Evolutionary conservation across 495 filamentous ascomycete species (phyloP).

Genomic region (Annulohypoxylon bovei): DNA sequence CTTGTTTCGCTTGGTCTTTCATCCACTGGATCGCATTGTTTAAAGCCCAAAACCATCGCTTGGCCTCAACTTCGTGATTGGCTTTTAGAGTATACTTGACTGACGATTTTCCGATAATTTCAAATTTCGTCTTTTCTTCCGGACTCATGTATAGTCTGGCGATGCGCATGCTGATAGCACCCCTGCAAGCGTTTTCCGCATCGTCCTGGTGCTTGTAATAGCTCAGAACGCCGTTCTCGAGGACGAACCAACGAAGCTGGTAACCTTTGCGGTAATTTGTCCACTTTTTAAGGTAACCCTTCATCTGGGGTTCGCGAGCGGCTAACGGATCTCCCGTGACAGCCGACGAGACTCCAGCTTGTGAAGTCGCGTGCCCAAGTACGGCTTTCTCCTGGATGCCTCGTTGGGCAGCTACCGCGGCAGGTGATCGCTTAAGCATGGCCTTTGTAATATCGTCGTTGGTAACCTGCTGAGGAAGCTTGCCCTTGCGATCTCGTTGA

Average conservation of each 20-base stretch:
- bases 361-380: slow-evolving; percentile 75
- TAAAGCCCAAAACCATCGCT: slow-evolving; percentile 96
- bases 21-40: slow-evolving; percentile 99
- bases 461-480: slow-evolving; percentile 94
- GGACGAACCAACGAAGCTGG: slow-evolving; percentile 96
- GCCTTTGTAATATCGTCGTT: slow-evolving; percentile 90
- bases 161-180: slow-evolving; percentile 98
- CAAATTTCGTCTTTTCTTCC: slow-evolving; percentile 95
- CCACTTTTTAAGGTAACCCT: slow-evolving; percentile 98
- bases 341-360: slow-evolving; percentile 61
- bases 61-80: slow-evolving; percentile 93
- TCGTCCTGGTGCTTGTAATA: slow-evolving; percentile 99
- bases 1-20: slow-evolving; percentile 94
- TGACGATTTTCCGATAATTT: slow-evolving; percentile 97
- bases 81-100: slow-evolving; percentile 98
- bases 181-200: slow-evolving; percentile 89
- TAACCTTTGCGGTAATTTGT: slow-evolving; percentile 97
- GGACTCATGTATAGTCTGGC: slow-evolving; percentile 94
- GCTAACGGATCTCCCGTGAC: slow-evolving; percentile 71
- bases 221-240: slow-evolving; percentile 96
- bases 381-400: slow-evolving; percentile 97
- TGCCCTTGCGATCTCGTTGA: slow-evolving; percentile 91
- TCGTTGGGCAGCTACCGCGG: slow-evolving; percentile 91
- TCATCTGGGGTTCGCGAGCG: slow-evolving; percentile 94
- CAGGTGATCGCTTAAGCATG: slow-evolving; percentile 92